Base-by-base conservation (phyloP, 108 stramenopile species). In the Cylindrotheca fusiformis region DNA sequence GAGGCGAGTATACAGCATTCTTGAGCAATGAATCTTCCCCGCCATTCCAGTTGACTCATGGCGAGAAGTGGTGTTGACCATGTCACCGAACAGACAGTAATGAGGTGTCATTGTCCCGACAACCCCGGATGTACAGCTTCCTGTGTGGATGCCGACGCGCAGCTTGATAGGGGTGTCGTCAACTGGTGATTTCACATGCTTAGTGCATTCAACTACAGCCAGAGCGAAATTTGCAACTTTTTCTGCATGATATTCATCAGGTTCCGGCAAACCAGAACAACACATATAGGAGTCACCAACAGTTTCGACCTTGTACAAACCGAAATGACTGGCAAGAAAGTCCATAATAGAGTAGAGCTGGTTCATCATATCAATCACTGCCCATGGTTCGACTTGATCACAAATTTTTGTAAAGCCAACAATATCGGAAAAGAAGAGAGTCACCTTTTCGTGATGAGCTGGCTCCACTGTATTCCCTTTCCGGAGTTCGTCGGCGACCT, bases 31-130 rank as follows among this genome's bases (percentile, higher is more conserved):
- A 18, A 76, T 71, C 32, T 33, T 65, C 14, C 54, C 69, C 4
- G 64, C 23, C 21, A 41, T 31, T 12, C 60, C 63, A 52, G 72
- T 67, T 25, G 63, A 64, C 52, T 84, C 80, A 71, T 77, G 74
- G 22, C 83, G 58, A 18, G 74, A 36, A 3, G 83, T 36, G 14
- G 71, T 69, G 48, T 81, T 84, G 6, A 84, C 83, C 12, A 79
- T 74, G 24, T 84, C 83, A n/a, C 82, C 82, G 72, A 84, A 80
- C 14, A 84, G 28, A 53, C 75, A 68, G 45, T 75, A 82, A 1
- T 58, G 52, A 2, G 67, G 74, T 17, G 63, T 76, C 33, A 65
- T 52, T 3, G 69, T 66, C 1, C 75, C 75, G 1, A 71, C 75
- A n/a, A 76, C 69, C 20, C 71, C 71, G 44, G 50, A 49, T 33